phyloP scores from a whole-genome alignment of 163 green algal species.

The Prototheca wickerhamii region DNA sequence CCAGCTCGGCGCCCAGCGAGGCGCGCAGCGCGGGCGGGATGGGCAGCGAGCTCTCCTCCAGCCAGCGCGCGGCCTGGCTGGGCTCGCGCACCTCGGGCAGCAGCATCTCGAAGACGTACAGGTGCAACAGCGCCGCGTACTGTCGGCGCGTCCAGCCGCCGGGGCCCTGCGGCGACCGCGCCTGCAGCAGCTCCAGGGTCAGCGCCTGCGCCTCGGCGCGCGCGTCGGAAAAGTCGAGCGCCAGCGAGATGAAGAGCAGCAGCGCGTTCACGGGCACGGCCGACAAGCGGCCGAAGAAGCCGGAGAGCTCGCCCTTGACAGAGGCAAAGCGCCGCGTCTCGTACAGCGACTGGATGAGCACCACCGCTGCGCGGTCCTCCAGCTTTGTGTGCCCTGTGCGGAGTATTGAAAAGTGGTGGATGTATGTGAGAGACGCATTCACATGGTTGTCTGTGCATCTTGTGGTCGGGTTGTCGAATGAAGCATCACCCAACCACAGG shows the following conservation, averaged over 20 bases:
- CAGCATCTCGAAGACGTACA: constrained; percentile 19
- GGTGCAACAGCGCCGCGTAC: constrained; percentile 11
- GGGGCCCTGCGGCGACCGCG: background rate
- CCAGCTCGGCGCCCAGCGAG: background rate
- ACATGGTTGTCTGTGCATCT: too few relatives aligned
- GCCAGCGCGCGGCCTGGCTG: constrained; percentile 13
- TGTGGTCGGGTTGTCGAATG: background rate
- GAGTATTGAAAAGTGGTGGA: background rate
- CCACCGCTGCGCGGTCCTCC: constrained; percentile 18
- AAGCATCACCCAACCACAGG: background rate
- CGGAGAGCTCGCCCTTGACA: background rate
- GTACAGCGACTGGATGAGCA: constrained; percentile 20
- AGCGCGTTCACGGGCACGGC: constrained; percentile 2
- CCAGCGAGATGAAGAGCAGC: constrained; percentile 17
- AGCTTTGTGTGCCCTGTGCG: background rate
- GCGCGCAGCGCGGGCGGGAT: background rate
- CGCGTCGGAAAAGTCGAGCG: constrained; percentile 7
- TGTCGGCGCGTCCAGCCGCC: constrained; percentile 6
- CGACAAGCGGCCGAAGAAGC: constrained; percentile 3
- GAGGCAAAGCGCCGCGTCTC: constrained; percentile 12
- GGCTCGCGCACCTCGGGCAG: constrained; percentile 6
- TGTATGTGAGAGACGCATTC: too few relatives aligned
- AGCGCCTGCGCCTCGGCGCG: constrained; percentile 7
- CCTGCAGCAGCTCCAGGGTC: constrained; percentile 9
- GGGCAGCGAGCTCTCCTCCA: background rate